Percentiles rank a stretch among this genome's conserved stretches.
Evolutionary conservation across 1,284 basidiomycete genomes (phyloP).

Genomic region (Thecaphora frezii): DNA sequence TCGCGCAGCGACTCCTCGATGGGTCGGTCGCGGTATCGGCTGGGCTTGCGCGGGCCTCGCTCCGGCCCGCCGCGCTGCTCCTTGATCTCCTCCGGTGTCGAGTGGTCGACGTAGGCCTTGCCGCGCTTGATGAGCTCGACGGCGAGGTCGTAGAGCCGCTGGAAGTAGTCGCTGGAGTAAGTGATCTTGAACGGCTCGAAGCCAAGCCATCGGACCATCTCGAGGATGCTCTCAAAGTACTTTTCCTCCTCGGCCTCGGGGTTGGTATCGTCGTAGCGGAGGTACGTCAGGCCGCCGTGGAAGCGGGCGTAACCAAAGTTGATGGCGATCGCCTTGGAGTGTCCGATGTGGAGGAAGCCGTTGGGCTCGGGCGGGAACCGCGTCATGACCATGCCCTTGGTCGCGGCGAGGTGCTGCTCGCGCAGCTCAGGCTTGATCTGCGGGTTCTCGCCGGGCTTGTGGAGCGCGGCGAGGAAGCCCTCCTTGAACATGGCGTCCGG

Average conservation of each 20-base stretch:
- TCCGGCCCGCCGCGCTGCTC: conserved; percentile 80
- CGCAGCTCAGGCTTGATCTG: conserved; percentile 79
- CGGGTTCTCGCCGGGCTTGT: conserved; percentile 91
- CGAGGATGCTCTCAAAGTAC: conserved; percentile 57
- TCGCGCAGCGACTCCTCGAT: conserved; percentile 82
- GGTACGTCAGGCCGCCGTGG: conserved; percentile 93
- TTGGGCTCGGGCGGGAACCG: conserved; percentile 97
- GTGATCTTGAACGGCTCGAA: conserved; percentile 78
- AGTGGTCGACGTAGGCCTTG: conserved; percentile 93
- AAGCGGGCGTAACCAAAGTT: conserved; percentile 95
- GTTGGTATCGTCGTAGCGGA: conserved; percentile 98
- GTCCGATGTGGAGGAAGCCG: conserved; percentile 97
- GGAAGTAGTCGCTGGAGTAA: conserved; percentile 96
- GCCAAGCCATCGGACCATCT: conserved; percentile 62
- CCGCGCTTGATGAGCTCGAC: conserved; percentile 82
- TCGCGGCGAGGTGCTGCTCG: conserved; percentile 79
- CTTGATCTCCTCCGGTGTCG: conserved; percentile 85
- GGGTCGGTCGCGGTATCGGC: conserved; percentile 76
- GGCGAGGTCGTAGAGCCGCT: conserved; percentile 78
- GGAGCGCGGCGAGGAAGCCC: conserved; percentile 89
- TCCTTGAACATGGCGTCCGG: conserved; percentile 81
- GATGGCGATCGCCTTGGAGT: conserved; percentile 83
- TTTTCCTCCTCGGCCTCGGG: conserved; percentile 85
- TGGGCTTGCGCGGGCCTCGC: conserved; percentile 78
- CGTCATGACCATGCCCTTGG: conserved; percentile 88